These are phyloP conservation scores for Yamadazyma philogaea DNA, from an alignment of 805 yeast species.

Conservation along the genomic window DNA sequence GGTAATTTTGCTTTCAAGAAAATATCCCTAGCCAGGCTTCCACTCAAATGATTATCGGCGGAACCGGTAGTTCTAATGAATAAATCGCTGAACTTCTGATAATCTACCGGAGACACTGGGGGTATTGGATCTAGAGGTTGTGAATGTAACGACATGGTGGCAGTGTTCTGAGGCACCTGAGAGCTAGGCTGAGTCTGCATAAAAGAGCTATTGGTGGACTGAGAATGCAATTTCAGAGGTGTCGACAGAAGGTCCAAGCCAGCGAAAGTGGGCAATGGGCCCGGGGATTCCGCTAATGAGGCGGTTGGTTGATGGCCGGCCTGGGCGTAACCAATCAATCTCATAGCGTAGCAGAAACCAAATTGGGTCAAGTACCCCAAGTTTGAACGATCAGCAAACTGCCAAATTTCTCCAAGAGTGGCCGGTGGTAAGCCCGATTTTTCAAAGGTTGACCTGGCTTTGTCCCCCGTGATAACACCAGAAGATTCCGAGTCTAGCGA, in stretches of 20 bases:
- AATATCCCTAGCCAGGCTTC: constrained; percentile 79
- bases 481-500: constrained; percentile 73
- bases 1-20: constrained; percentile 88
- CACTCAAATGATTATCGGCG: constrained; percentile 56
- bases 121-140: constrained; percentile 42
- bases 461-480: constrained; percentile 85
- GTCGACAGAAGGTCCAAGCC: constrained; percentile 23
- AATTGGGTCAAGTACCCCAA: constrained; percentile 77
- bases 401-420: constrained; percentile 89
- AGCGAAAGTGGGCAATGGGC: constrained; percentile 63
- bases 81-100: constrained; percentile 62
- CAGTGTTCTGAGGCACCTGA: constrained; percentile 30
- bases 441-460: constrained; percentile 78
- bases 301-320: constrained; percentile 57
- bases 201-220: constrained; percentile 36
- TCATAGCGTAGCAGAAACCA: constrained; percentile 82
- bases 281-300: constrained; percentile 51
- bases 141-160: constrained; percentile 23
- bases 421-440: constrained; percentile 79
- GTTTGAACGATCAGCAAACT: constrained; percentile 84
- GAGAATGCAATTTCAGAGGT: constrained; percentile 25
- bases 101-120: constrained; percentile 54
- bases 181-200: constrained; percentile 43
- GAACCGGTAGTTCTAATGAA: constrained; percentile 66
- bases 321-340: constrained; percentile 87